These are phyloP conservation scores for Eimeria praecox DNA, from an alignment of 169 alveolate genomes.

Conservation along the genomic window DNA sequence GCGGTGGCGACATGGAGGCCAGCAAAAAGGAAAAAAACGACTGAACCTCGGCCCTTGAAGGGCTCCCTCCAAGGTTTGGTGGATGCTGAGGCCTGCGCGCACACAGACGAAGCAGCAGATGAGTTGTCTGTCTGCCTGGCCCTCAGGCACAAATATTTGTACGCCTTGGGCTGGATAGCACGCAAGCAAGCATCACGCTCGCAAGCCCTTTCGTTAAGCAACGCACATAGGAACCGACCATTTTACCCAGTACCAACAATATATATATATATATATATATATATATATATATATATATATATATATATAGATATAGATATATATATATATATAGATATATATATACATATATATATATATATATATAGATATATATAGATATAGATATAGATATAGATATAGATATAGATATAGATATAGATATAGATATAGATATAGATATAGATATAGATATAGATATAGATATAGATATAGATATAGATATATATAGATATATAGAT, in stretches of 20 bases:
- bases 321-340: not conserved
- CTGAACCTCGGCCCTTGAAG: constrained; percentile 21
- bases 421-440: no score
- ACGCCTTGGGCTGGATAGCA: not conserved
- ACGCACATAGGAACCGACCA: not conserved
- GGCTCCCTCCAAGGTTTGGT: not conserved
- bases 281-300: no score
- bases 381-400: no score
- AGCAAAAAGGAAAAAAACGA: not conserved
- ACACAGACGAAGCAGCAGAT: not conserved
- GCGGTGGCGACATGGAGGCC: not conserved
- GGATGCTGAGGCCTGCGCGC: constrained; percentile 26
- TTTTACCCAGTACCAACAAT: not conserved
- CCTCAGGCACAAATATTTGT: not conserved
- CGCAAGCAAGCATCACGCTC: no score
- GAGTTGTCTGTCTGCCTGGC: not conserved
- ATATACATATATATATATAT: not conserved
- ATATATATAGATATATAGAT: no score
- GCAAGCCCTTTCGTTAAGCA: not conserved
- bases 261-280: no score
- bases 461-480: not conserved
- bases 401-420: no score
- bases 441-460: not conserved
- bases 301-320: not conserved
- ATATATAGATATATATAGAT: no score